phyloP scores from a whole-genome alignment of 768 basidiomycete genomes.

The Suillus subluteus region DNA sequence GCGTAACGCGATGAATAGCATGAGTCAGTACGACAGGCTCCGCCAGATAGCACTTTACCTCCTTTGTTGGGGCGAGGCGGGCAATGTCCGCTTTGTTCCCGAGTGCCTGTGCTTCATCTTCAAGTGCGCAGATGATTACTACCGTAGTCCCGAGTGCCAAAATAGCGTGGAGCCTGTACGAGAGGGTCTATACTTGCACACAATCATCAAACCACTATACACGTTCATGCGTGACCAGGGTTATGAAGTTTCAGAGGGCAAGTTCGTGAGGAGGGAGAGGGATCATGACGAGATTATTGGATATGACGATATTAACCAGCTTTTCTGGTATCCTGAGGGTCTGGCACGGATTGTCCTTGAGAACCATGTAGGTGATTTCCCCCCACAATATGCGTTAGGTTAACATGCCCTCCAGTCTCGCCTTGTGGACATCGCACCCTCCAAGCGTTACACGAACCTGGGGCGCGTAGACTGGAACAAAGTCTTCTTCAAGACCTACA shows the following conservation, averaged over 20 bases:
- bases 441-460: slow-evolving; percentile 93
- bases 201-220: slow-evolving; percentile 94
- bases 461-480: slow-evolving; percentile 91
- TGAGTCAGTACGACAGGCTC: slow-evolving; percentile 98
- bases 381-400: neutral
- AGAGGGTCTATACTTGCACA: slow-evolving; percentile 90
- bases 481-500: slow-evolving; percentile 99
- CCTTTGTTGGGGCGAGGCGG: slow-evolving; percentile 98
- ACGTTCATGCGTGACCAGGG: slow-evolving; percentile 96
- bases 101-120: slow-evolving; percentile 99
- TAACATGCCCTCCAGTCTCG: slow-evolving; percentile 62
- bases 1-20: slow-evolving; percentile 98
- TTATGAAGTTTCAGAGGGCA: slow-evolving; percentile 93
- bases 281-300: slow-evolving; percentile 97
- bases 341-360: slow-evolving; percentile 87
- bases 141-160: slow-evolving; percentile 97
- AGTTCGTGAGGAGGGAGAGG: slow-evolving; percentile 91
- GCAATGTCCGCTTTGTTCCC: slow-evolving; percentile 95
- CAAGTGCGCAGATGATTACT: slow-evolving; percentile 99
- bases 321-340: slow-evolving; percentile 99
- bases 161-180: slow-evolving; percentile 90
- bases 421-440: slow-evolving; percentile 87
- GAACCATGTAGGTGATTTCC: slow-evolving; percentile 66
- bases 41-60: slow-evolving; percentile 96
- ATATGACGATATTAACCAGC: slow-evolving; percentile 99